Evolutionary conservation across 1,284 basidiomycete species (phyloP), one percentile per base, ranked within the genome.

Genomic region (Sanghuangporus baumii): DNA sequence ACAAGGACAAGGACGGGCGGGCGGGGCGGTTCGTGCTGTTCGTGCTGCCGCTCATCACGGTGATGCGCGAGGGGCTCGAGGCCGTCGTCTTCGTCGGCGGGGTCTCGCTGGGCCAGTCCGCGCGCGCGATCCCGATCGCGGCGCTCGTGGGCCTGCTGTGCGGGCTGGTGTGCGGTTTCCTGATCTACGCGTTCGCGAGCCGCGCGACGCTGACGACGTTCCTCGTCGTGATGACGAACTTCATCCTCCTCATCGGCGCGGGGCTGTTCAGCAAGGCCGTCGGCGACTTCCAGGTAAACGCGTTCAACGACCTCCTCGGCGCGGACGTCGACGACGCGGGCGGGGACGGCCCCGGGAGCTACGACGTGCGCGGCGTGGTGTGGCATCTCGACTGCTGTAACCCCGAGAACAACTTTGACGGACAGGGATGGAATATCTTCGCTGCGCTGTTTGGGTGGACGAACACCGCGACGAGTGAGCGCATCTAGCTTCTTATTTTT

Each of bases 41-140:
- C 79, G 71, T 95, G 59, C 80, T 98, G 6, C 95, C 95, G 0
- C 76, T 95, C 67, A 85, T 97, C 71, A 96, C 94, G 3, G 91
- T 98, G 43, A 78, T 96, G 46, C 88, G 95, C 68, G 95, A 98
- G 78, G 95, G 94, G 59, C 81, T 97, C 67, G 95, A 98, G 74
- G 94, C 92, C 1, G 89, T 97, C 63, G 81, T 98, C 66, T 97
- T 97, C 71, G 93, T 97, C 58, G 92, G 94, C 18, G 94, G 95
- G 63, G 94, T 96, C 48, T 87, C 94, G 1, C 86, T 97, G 51
- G 88, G 88, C 43, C 83, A 92, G 70, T 78, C 85, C 2, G 94
- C 91, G 2, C 84, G 81, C 1, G 84, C 94, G 4, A 96, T 97
- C 70, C 95, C 95, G 1, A 87, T 97, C 56, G 90, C 95, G 6